Evolutionary conservation across 2,329 filamentous ascomycete genomes (phyloP).

Genomic region (Botrytis aclada): DNA sequence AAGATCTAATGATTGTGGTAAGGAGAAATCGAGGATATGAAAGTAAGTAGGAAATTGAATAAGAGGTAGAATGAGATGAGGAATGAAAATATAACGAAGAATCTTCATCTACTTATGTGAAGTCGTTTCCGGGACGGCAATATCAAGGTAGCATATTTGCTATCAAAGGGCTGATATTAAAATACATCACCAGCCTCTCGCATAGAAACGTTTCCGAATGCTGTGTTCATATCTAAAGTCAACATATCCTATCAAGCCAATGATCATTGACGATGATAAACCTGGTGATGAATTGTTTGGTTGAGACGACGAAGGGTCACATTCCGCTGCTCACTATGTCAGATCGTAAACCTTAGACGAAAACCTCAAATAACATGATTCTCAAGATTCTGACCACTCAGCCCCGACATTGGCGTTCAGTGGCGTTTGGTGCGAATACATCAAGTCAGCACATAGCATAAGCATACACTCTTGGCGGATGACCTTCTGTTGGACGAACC

Average conservation of each 20-base stretch:
- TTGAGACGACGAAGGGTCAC: not conserved
- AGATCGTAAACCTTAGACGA: not conserved
- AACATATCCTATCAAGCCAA: not conserved
- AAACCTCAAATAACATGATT: not conserved
- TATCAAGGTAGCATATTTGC: not conserved
- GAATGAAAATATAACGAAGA: not conserved
- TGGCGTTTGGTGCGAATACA: not conserved
- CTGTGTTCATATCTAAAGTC: not conserved
- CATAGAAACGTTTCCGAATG: not conserved
- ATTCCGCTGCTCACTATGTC: not conserved
- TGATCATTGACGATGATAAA: not conserved
- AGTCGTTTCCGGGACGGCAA: not conserved
- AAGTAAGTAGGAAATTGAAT: conserved; percentile 5
- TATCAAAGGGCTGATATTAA: not conserved
- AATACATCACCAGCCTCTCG: not conserved
- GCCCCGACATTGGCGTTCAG: not conserved
- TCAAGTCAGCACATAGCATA: not conserved
- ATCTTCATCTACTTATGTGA: conserved; percentile 1
- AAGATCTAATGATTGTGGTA: not conserved
- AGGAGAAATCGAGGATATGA: not conserved
- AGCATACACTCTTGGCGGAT: not conserved
- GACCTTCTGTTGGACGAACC: not conserved
- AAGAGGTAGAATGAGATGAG: conserved; percentile 8
- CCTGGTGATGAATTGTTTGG: too few species aligned
- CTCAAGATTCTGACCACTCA: not conserved